phyloP scores from a whole-genome alignment of 768 basidiomycete genomes.

The Mycena olivaceomarginata region DNA sequence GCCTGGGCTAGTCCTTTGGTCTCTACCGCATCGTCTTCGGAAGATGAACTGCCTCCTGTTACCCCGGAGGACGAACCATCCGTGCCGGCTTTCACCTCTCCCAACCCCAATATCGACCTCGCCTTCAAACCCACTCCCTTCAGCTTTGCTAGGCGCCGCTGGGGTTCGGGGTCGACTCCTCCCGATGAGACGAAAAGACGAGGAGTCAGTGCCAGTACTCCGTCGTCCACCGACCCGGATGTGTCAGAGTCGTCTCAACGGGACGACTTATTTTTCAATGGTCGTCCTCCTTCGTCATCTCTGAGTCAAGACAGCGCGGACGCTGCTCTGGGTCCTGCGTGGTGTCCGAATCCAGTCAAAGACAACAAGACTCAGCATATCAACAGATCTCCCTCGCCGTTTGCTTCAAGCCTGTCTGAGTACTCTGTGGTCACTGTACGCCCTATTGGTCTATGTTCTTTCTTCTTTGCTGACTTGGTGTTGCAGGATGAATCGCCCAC shows the following conservation, averaged over 20 bases:
- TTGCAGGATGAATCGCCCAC: conserved; percentile 36
- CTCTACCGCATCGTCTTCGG: conserved; percentile 63
- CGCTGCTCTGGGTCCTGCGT: conserved; percentile 15
- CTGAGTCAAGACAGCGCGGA: conserved; percentile 22
- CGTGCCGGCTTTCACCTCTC: conserved; percentile 66
- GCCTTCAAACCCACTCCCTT: conserved; percentile 79
- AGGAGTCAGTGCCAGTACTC: neutral
- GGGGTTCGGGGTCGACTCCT: conserved; percentile 67
- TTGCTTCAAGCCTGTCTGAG: conserved; percentile 39
- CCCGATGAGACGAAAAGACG: conserved; percentile 53
- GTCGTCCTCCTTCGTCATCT: conserved; percentile 24
- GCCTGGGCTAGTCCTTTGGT: conserved; percentile 72
- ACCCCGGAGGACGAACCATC: conserved; percentile 77
- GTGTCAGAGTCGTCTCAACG: conserved; percentile 26
- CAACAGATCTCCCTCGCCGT: conserved; percentile 26
- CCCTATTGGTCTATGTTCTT: neutral
- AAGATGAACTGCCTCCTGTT: conserved; percentile 73
- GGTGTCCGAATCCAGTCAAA: conserved; percentile 24
- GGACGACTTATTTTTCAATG: conserved; percentile 23
- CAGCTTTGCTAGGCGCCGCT: conserved; percentile 77
- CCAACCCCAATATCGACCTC: conserved; percentile 59
- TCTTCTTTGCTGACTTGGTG: neutral
- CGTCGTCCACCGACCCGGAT: conserved; percentile 8
- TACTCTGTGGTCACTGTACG: conserved; percentile 20
- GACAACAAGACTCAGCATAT: neutral